A percentile compares a stretch with the other conserved stretches of the same genome.
Evolutionary conservation across 2,329 filamentous ascomycete genomes (phyloP).

Genomic region (Xenoacremonium recifei): DNA sequence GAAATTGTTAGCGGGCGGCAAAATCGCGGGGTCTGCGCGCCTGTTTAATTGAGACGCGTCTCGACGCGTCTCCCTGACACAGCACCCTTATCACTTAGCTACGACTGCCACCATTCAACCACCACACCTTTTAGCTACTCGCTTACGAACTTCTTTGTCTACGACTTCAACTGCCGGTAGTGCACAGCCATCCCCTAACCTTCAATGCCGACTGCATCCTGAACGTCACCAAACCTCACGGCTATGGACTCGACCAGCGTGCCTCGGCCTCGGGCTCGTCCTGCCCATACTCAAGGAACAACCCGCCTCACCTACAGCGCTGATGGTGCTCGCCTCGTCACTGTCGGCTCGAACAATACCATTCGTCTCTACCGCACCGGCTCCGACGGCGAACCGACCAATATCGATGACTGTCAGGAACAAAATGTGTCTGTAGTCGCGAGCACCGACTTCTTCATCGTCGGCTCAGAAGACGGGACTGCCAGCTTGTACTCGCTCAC

Average conservation of each 20-base stretch:
- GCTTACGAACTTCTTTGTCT: no score
- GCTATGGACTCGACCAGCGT: constrained; percentile 33
- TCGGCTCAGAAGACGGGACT: constrained; percentile 92
- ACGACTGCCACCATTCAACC: constrained; percentile 7
- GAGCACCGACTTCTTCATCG: constrained; percentile 77
- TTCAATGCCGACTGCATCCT: constrained; percentile 10
- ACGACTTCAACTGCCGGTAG: no score
- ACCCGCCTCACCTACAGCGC: constrained; percentile 90
- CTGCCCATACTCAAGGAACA: constrained; percentile 78
- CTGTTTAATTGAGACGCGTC: constrained; percentile 40
- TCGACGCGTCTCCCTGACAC: constrained; percentile 39
- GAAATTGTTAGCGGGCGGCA: no score
- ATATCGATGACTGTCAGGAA: constrained; percentile 88
- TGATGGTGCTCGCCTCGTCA: constrained; percentile 82
- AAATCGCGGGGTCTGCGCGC: constrained; percentile 28
- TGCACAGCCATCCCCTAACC: neutral
- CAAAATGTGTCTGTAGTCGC: constrained; percentile 79
- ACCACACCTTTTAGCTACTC: constrained; percentile 1
- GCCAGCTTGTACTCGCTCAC: constrained; percentile 88
- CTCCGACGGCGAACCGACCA: constrained; percentile 87
- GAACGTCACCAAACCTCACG: constrained; percentile 3
- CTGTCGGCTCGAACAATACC: constrained; percentile 89
- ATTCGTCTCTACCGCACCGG: constrained; percentile 91
- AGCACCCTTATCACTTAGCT: neutral
- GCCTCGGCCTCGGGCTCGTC: constrained; percentile 58